Base-by-base conservation (phyloP, 176 grass and related monocot species). In the Carex cristatella region DNA sequence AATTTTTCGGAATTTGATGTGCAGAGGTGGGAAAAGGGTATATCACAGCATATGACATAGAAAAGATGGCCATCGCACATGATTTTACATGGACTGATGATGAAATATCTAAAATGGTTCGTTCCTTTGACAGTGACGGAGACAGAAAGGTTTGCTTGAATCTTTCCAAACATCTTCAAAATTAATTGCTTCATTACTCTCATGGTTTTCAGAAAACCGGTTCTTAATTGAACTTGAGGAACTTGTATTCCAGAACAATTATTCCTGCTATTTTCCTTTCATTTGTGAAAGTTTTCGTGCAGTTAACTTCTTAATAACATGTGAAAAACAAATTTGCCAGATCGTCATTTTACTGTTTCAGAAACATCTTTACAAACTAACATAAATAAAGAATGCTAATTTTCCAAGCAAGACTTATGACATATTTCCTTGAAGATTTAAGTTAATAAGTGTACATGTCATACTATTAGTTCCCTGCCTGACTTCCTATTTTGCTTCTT, bases 61-160 rank as follows among this genome's bases (percentile, higher is more conserved):
- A 94, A 84, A 93, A 86, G 85, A 92, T 95, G 93, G 93, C 88
- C 13, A 85, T 86, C 35, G 13, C 89, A 82, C 90, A 94, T 87
- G 93, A 98, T 86, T 98, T 98, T 87, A 92, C 64, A 27, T 98
- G 96, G 96, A 89, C 91, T 79, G 87, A 95, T 84, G 83, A 10
- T 84, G 96, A 95, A 85, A 85, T 95, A 84, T 89, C 83, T 83
- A 92, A 88, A 60, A 95, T 98, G 96, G 89, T 98, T 38, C 88
- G 15, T 81, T 98, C 69, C 84, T 98, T 98, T 88, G 93, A 95
- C 71, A 86, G 78, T 75, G 91, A 95, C 15, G 57, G 89, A 82
- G 90, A 98, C 86, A 90, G 96, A 88, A 95, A 94, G 93, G 96
- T 94, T 69, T 85, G 86, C 33, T 53, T 65, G 66, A 27, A 44